Evolutionary conservation across 805 yeast genomes (phyloP).

Genomic region (Candida pseudofarinosa): DNA sequence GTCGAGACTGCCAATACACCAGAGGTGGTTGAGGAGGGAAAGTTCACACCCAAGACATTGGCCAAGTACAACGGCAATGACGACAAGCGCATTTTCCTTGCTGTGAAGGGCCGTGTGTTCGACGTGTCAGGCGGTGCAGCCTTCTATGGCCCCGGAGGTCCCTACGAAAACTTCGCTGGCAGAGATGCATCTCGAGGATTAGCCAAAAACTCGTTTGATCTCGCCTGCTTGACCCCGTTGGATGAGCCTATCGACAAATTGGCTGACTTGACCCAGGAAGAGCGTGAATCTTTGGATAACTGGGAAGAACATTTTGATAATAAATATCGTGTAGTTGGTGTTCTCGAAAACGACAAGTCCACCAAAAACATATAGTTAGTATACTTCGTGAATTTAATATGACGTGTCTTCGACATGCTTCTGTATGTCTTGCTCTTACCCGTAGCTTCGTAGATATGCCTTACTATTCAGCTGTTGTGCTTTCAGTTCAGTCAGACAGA

Average conservation of each 20-base stretch:
- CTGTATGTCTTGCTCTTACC: too few species aligned
- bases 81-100: slow-evolving; percentile 75
- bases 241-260: slow-evolving; percentile 77
- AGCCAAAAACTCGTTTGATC: slow-evolving; percentile 82
- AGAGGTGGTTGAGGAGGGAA: slow-evolving; percentile 35
- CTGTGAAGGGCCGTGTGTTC: slow-evolving; percentile 80
- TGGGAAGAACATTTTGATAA: slow-evolving; percentile 83
- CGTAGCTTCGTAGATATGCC: too few species aligned
- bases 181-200: slow-evolving; percentile 92
- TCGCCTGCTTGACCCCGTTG: slow-evolving; percentile 57
- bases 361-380: not conserved
- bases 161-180: slow-evolving; percentile 92
- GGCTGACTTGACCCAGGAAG: slow-evolving; percentile 54
- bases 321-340: slow-evolving; percentile 82
- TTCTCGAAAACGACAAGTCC: slow-evolving; percentile 28
- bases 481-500: not conserved
- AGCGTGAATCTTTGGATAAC: slow-evolving; percentile 63
- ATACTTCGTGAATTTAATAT: too few species aligned
- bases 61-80: slow-evolving; percentile 78
- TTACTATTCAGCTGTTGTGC: too few species aligned
- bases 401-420: too few species aligned
- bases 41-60: slow-evolving; percentile 73
- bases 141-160: slow-evolving; percentile 95
- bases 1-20: slow-evolving; percentile 23
- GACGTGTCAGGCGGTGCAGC: slow-evolving; percentile 77